Conservation (phyloP, 805 yeast genomes). For the Candida nemodendra region DNA sequence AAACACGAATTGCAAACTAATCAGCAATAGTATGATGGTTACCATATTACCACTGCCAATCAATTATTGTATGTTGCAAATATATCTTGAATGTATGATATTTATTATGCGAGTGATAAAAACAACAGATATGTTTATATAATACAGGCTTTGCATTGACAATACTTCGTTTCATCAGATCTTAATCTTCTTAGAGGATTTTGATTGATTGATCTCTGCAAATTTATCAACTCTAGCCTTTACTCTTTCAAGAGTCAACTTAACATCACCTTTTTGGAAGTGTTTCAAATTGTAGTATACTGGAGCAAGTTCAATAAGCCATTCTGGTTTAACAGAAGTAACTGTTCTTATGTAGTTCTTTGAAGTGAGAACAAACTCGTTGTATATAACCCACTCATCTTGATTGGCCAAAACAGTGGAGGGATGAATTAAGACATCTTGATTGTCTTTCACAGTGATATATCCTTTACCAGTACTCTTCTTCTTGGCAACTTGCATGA, state of each 20-base stretch:
- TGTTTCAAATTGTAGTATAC: slow-evolving; percentile 62
- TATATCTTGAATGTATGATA: no score
- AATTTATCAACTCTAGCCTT: slow-evolving; percentile 44
- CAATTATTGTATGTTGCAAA: no score
- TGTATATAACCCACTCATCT: slow-evolving; percentile 90
- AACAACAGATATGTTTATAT: no score
- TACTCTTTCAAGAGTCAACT: slow-evolving; percentile 65
- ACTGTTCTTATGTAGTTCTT: slow-evolving; percentile 94
- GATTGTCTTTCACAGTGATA: slow-evolving; percentile 91
- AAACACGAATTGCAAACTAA: no score
- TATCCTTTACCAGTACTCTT: slow-evolving; percentile 80
- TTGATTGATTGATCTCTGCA: slow-evolving; percentile 28
- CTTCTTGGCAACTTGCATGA: slow-evolving; percentile 97
- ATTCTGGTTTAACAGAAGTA: slow-evolving; percentile 84
- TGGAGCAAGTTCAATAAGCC: slow-evolving; percentile 84
- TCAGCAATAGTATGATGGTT: no score
- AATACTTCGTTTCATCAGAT: no score
- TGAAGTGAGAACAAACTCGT: slow-evolving; percentile 91
- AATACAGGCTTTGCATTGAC: no score
- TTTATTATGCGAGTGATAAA: no score
- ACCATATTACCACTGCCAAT: no score
- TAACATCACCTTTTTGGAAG: slow-evolving; percentile 70
- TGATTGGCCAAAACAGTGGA: slow-evolving; percentile 86
- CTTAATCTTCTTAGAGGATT: not conserved
- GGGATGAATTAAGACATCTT: slow-evolving; percentile 93